Evolutionary conservation across 2,329 filamentous ascomycete species (phyloP).

Genomic region (Fusarium tanahbumbuense): DNA sequence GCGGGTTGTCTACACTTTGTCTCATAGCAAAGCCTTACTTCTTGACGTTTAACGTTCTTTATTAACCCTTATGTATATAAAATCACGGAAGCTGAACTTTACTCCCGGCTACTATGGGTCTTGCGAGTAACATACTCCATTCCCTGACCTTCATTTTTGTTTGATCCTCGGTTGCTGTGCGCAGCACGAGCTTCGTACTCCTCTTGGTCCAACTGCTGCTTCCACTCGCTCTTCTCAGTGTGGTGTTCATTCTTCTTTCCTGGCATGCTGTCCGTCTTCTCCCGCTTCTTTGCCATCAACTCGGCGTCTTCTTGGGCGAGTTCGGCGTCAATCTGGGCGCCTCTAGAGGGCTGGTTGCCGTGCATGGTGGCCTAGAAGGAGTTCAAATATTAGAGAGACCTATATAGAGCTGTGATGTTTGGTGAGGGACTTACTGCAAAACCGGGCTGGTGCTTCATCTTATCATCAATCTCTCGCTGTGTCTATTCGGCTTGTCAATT

Average conservation of each 20-base stretch:
- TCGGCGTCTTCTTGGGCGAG: conserved; percentile 29
- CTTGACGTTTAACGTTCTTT: background rate
- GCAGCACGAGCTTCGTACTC: background rate
- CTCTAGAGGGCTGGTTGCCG: conserved; percentile 25
- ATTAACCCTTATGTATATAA: background rate
- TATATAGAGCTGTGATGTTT: too few species aligned
- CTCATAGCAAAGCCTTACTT: background rate
- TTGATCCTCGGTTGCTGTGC: background rate
- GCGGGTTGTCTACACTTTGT: background rate
- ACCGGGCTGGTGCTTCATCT: conserved; percentile 31
- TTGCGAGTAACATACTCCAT: background rate
- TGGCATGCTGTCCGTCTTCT: conserved; percentile 14
- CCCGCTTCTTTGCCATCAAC: conserved; percentile 15
- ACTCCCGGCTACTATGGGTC: background rate
- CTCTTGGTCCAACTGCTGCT: background rate
- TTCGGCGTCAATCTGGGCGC: conserved; percentile 22
- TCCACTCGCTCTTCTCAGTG: conserved; percentile 1
- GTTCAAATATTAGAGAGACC: too few species aligned
- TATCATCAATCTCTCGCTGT: conserved; percentile 8
- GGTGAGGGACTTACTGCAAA: conserved; percentile 17
- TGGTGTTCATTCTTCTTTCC: conserved; percentile 16
- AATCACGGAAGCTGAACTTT: background rate
- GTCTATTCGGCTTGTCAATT: conserved; percentile 1
- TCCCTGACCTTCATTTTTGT: background rate
- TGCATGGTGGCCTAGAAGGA: conserved; percentile 23